Evolutionary conservation across 1,284 basidiomycete species (phyloP).

Genomic region (Schizopora paradoxa): DNA sequence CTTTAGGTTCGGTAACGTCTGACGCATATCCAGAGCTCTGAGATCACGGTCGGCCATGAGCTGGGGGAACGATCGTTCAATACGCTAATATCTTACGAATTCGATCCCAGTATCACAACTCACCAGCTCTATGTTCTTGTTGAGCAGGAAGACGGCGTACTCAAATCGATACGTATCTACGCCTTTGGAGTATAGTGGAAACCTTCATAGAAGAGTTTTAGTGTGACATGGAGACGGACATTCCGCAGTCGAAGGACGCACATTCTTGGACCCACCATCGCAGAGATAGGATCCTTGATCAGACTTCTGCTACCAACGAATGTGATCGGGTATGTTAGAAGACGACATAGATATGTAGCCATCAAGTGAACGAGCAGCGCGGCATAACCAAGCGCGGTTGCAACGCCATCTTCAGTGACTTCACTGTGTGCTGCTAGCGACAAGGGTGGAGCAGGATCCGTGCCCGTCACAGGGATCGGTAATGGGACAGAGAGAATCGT

Average conservation of each 20-base stretch:
- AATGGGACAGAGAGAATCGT: slow-evolving; percentile 79
- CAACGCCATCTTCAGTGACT: slow-evolving; percentile 79
- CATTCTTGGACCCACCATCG: slow-evolving; percentile 92
- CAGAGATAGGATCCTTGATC: slow-evolving; percentile 86
- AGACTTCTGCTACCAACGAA: slow-evolving; percentile 84
- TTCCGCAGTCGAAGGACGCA: slow-evolving; percentile 35
- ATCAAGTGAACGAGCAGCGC: slow-evolving; percentile 81
- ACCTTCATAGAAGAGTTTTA: slow-evolving; percentile 46
- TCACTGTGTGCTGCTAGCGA: slow-evolving; percentile 57
- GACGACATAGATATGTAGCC: slow-evolving; percentile 70
- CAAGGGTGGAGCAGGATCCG: slow-evolving; percentile 84
- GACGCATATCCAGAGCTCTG: slow-evolving; percentile 86
- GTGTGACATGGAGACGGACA: slow-evolving; percentile 12
- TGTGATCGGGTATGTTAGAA: slow-evolving; percentile 85
- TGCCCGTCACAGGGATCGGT: slow-evolving; percentile 71
- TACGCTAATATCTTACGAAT: slow-evolving; percentile 11
- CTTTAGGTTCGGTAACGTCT: slow-evolving; percentile 95
- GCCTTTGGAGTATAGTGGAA: slow-evolving; percentile 89
- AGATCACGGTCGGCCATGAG: slow-evolving; percentile 87
- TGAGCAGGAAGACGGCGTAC: slow-evolving; percentile 94
- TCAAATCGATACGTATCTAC: slow-evolving; percentile 97
- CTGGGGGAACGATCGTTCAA: slow-evolving; percentile 35
- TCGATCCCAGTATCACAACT: no score
- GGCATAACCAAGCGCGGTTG: slow-evolving; percentile 83
- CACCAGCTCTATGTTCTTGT: slow-evolving; percentile 96